Evolutionary conservation across 2,329 filamentous ascomycete genomes (phyloP), one percentile per base, ranked within the genome.

Genomic region (Malbranchea zuffiana): DNA sequence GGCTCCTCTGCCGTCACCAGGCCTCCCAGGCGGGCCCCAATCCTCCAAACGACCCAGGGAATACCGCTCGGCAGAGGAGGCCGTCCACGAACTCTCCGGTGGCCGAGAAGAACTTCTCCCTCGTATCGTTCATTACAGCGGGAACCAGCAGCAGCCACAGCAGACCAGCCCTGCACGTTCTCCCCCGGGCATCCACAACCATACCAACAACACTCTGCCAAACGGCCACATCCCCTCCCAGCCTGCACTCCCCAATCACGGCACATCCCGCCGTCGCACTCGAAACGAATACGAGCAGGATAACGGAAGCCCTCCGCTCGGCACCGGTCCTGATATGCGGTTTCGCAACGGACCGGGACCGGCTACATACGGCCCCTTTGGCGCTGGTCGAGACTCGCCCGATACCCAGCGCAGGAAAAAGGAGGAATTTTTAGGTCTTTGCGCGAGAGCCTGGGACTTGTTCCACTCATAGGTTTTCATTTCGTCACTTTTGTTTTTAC

Each of bases 31-130:
- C 68, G 46, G 44, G 59, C 13, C 61, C 13, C 5, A 73, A 71
- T 1, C 39, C 7, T 69, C 70, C 1, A 61, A 58, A 35, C 76
- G 88, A 42, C 69, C 78, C 7, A 75, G 88, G 40, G 90, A 96
- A 55, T 96, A 93, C 62, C 82, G 86, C 51, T 95, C 88, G 3
- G 90, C 90, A 8, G 90, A 98, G 58, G 90, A 98, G 56, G 90
- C 85, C 2, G 87, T 96, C 42, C 82, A 84, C 40, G 84, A 90
- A 46, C 63, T 98, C 44, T 80, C 87, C 4, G 87, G 85, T 34
- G 90, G 90, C n/a, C 77, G 90, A 40, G 81, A 93, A 40, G 90
- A 98, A 41, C 69, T 96, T 10, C 69, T 95, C 34, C 90, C 90
- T 15, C 90, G 88, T 60, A 76, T 96, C 40, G 84, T 98, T 10